Evolutionary conservation across 768 basidiomycete genomes (phyloP), one percentile per base, ranked within the genome.

Genomic region (Termitomyces sp.): DNA sequence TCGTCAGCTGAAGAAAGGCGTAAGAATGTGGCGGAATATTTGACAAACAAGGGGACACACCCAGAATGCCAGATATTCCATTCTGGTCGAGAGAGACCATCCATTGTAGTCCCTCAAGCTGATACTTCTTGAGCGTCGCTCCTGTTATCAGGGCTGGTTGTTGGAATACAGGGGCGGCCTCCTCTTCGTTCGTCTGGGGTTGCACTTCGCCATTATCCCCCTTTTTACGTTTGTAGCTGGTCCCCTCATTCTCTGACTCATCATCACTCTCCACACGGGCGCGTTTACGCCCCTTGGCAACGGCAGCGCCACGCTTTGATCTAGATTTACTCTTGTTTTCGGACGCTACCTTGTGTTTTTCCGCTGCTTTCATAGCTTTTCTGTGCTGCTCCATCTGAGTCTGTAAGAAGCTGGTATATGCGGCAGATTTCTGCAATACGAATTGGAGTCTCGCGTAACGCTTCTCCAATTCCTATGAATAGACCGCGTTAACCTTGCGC

Each of bases 61-160:
- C 88, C 41, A 91, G 63, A 57, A 91, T 91, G 0, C 90, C 90
- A 0, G 85, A 86, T 21, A 91, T 87, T 0, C 90, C 90, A 63
- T 93, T 94, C 70, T 89, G 82, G 67, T 92, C 87, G 15, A 97
- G 71, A 11, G 85, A 85, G 0, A 89, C 86, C 90, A 97, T 90
- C 96, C 96, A 98, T 60, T 95, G 90, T 15, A 97, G 81, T 0
- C 96, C 96, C 50, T 94, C 91, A 1, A 98, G 80, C 67, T 99
- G 96, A 67, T 97, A 98, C 35, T 87, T 81, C 66, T 94, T 93
- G 59, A 98, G 70, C 55, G 74, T 89, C 0, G 85, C 93, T 5
- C 96, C 96, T 0, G 93, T 93, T 41, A 99, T 75, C 17, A 94
- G 71, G 2, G 77, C 70, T 0, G 94, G 90, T 66, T 98, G 96